phyloP scores from a whole-genome alignment of 2,329 filamentous ascomycete genomes.

The Verticillium isaacii region DNA sequence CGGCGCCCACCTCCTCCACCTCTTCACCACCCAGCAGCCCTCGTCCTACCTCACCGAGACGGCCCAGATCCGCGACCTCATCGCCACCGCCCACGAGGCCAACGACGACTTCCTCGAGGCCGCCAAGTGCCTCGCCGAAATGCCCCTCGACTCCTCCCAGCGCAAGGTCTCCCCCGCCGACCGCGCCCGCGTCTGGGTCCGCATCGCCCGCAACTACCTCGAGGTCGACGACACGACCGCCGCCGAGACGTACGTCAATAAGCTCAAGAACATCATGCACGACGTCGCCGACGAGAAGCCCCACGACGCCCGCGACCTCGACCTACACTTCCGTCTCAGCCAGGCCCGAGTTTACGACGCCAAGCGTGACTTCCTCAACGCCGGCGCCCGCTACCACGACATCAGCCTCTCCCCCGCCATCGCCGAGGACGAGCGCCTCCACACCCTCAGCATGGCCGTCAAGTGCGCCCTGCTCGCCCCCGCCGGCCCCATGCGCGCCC shows the following conservation, averaged over 20 bases:
- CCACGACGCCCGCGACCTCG: constrained; percentile 67
- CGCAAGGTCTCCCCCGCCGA: constrained; percentile 77
- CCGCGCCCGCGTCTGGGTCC: constrained; percentile 82
- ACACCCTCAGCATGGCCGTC: constrained; percentile 80
- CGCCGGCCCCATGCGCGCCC: constrained; percentile 78
- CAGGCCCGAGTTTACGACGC: constrained; percentile 92
- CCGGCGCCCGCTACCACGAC: constrained; percentile 81
- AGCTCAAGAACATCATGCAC: constrained; percentile 88
- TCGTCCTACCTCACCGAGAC: constrained; percentile 79
- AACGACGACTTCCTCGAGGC: constrained; percentile 77
- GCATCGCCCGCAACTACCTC: constrained; percentile 89
- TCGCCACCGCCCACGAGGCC: constrained; percentile 78
- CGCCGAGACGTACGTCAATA: constrained; percentile 86
- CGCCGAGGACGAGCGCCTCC: constrained; percentile 80
- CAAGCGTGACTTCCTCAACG: constrained; percentile 82
- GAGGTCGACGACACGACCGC: constrained; percentile 87
- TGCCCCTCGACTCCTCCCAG: constrained; percentile 85
- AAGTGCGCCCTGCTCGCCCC: constrained; percentile 90
- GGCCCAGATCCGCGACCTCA: constrained; percentile 70
- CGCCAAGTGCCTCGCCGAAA: constrained; percentile 73
- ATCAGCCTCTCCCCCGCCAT: constrained; percentile 74
- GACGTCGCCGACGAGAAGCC: constrained; percentile 62
- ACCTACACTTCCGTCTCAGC: constrained; percentile 82
- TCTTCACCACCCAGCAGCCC: constrained; percentile 53
- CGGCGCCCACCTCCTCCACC: constrained; percentile 65